Conservation (phyloP, 192 early-diverging fungal genomes). For the Coemansia sp. region DNA sequence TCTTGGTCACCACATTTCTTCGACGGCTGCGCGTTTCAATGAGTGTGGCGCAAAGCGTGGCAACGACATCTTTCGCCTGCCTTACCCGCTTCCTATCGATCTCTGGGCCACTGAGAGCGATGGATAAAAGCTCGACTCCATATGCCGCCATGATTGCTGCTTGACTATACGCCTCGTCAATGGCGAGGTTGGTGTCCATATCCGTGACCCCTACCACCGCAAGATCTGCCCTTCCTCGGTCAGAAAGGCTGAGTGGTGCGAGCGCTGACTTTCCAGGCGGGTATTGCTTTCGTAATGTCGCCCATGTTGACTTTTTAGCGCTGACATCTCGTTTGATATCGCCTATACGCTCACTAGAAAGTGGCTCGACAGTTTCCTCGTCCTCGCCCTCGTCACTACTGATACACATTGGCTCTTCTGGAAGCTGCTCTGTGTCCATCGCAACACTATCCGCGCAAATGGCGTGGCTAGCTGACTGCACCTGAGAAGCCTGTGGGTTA, state of each 20-base stretch:
- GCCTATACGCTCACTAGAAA: not conserved
- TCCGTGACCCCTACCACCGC: not conserved
- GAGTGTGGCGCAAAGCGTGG: not conserved
- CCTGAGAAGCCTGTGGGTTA: too few relatives aligned
- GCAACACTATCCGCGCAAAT: not conserved
- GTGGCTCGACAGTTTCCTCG: not conserved
- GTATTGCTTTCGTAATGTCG: not conserved
- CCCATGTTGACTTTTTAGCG: slow-evolving; percentile 4
- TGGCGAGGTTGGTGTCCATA: not conserved
- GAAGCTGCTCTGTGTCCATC: not conserved
- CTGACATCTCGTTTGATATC: not conserved
- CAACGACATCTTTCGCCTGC: not conserved
- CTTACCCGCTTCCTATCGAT: not conserved
- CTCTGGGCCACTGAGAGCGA: not conserved
- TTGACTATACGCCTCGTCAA: not conserved
- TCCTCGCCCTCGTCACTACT: not conserved
- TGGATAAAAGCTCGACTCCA: not conserved
- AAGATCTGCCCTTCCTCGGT: not conserved
- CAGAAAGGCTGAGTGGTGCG: not conserved
- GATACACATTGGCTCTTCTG: not conserved
- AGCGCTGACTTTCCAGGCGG: not conserved
- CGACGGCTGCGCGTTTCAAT: not conserved
- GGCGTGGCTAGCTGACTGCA: not conserved
- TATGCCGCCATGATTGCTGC: not conserved
- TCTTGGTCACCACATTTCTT: not conserved